Base-by-base conservation (phyloP, 306 rosid species). In the Dryas alaskensis region DNA sequence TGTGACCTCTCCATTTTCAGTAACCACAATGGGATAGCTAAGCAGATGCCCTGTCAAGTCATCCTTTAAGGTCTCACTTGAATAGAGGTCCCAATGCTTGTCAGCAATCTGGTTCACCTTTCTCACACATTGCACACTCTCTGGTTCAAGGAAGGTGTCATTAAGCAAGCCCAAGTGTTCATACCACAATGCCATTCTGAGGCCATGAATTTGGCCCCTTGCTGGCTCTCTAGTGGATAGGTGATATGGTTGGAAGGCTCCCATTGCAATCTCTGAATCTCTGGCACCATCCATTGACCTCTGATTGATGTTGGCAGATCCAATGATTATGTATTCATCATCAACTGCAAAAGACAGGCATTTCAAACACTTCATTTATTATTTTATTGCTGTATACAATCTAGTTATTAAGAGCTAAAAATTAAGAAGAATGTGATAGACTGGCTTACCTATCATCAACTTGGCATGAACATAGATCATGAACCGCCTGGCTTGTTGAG, bases 381-480 rank as follows among this genome's bases (percentile, higher is more conserved):
- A 43, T 22, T 4, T 10, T 25, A 25, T 49, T 49, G 43, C 8
- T 2, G 6, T 16, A 19, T 10, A 47, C 14, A 67, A 46, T 7
- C 2, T 19, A 68, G 3, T 22, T 22, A 13, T 58, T 13, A 7
- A 45, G 0, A 25, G 22, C 51, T 13, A 11, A 17, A 46, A 68
- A 44, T 65, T 53, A 48, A 63, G 57, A 60, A 58, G 43, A 54
- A 65, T 3, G n/a, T 64, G 43, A 59, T 12, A n/a, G 40, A 45
- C 14, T 25, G 69, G 58, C 53, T 60, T 64, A 82, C 89, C 89
- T 77, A 82, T 82, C 89, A 86, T 82, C 84, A 78, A 65, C 82
- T 86, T 86, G 64, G 87, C 82, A 83, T 86, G 89, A 60, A 86
- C 81, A 62, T 86, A 86, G 74, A 86, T 82, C 89, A 86, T 86